Evolutionary conservation across 2,329 filamentous ascomycete genomes (phyloP), one percentile per base, ranked within the genome.

Genomic region (Chrysosporium keratinophilum): DNA sequence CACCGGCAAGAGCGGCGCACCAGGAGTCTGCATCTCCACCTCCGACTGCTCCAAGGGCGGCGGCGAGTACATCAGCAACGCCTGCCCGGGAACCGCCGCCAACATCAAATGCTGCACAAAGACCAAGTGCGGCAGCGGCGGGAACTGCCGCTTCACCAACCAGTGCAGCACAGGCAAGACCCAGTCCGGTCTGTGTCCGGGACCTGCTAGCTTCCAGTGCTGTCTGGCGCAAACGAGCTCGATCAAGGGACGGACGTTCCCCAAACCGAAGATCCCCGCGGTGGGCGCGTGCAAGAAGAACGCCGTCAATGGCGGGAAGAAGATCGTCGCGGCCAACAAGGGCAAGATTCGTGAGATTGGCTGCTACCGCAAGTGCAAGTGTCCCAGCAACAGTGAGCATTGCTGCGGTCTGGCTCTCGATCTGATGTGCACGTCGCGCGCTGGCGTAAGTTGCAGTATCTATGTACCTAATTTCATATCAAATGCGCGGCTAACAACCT

Each of bases 371-470:
- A 34, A 51, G 17, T 51, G 48, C 48, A 42, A 40, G 19, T 28
- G 41, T 4, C 48, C 48, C 23, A 15, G 15, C 33, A 17, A n/a
- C 14, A 40, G 20, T 11, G 48, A 40, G 5, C 19, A 40, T 43
- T 52, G 49, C 49, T 52, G 49, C 23, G 49, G 49, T 12, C 49
- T 52, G 42, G 49, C 49, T 34, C 42, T 41, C 10, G 49, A 52
- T 39, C 42, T 52, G 49, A 52, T 52, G 49, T 52, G 49, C 40
- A 52, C 49, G n/a, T 43, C 49, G 34, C 12, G 5, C 17, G 41
- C 12, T 17, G 41, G 40, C 63, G 63, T 56, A 60, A 63, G 59
- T 42, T 54, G 23, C 23, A 28, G 7, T 4, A 28, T 7, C 3
- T 28, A 28, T 7, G 3, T 28, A 28, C 23, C 7, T 28, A 7